A percentile compares a stretch with the other conserved stretches of the same genome.
Evolutionary conservation across 805 yeast genomes (phyloP).

Genomic region (Lipomyces yamadae): DNA sequence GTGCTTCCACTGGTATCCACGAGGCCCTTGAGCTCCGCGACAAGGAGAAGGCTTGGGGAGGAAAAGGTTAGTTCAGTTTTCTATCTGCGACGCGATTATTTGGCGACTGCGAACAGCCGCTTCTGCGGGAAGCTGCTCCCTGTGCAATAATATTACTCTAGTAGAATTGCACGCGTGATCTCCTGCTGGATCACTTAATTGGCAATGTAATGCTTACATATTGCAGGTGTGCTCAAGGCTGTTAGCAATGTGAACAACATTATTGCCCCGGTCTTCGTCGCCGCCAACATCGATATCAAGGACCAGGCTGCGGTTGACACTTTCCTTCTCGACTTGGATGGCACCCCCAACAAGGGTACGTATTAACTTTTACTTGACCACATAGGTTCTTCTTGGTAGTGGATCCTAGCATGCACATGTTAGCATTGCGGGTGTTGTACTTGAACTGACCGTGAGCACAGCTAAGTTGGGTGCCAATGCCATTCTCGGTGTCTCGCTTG

Average conservation of each 20-base stretch:
- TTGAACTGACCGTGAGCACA: conserved; percentile 6
- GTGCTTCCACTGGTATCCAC: conserved; percentile 99
- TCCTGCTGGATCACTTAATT: not conserved
- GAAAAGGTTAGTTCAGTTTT: conserved; percentile 71
- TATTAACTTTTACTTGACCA: not conserved
- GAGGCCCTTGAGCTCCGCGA: conserved; percentile 99
- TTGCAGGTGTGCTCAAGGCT: conserved; percentile 75
- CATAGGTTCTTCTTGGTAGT: not conserved
- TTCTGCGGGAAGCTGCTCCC: not conserved
- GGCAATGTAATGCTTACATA: not conserved
- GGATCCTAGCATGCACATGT: not conserved
- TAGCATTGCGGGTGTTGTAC: conserved; percentile 16
- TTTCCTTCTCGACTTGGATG: conserved; percentile 85
- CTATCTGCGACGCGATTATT: not conserved
- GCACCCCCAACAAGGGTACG: conserved; percentile 89
- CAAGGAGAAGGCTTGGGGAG: conserved; percentile 96
- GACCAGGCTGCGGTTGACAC: conserved; percentile 87
- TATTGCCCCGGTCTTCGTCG: conserved; percentile 92
- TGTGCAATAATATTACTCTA: not conserved
- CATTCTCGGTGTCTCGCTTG: conserved; percentile 95
- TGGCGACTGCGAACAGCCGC: not conserved
- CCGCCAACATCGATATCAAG: conserved; percentile 79
- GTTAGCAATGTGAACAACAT: conserved; percentile 92
- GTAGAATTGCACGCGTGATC: not conserved
- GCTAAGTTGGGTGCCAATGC: conserved; percentile 97